Evolutionary conservation across 1,139 yeast genomes (phyloP).

Genomic region (Taphrina wiesneri): DNA sequence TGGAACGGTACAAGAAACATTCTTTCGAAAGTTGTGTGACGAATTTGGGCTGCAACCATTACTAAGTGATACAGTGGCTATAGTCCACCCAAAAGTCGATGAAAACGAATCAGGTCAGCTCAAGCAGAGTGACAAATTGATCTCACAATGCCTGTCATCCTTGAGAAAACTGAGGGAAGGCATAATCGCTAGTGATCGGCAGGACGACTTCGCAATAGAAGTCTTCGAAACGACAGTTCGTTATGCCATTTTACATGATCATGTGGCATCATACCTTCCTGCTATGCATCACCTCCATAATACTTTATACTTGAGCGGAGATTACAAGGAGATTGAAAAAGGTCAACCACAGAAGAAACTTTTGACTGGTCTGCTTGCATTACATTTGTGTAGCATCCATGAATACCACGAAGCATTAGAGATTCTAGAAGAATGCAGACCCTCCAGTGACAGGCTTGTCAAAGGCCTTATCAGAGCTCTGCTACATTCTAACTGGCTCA

Average conservation of each 20-base stretch:
- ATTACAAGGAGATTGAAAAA: not conserved
- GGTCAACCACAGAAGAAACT: not conserved
- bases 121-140: not conserved
- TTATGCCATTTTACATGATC: conserved; percentile 40
- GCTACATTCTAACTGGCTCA: not conserved
- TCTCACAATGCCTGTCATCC: conserved; percentile 4
- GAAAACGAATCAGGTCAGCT: not conserved
- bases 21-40: conserved; percentile 34
- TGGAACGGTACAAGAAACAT: conserved; percentile 36
- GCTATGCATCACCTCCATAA: conserved; percentile 39
- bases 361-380: not conserved
- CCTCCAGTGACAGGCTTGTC: not conserved
- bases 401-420: conserved; percentile 21
- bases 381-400: conserved; percentile 13
- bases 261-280: conserved; percentile 40
- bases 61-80: not conserved
- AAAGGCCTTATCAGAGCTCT: not conserved
- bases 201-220: conserved; percentile 35
- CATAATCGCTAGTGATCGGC: conserved; percentile 34
- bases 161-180: conserved; percentile 40
- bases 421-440: not conserved
- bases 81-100: not conserved
- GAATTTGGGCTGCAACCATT: conserved; percentile 1
- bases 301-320: conserved; percentile 34
- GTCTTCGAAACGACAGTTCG: conserved; percentile 38